These are phyloP conservation scores for Chrysanthemum lavandulifolium DNA, from an alignment of 129 eudicot species.

Conservation along the genomic window DNA sequence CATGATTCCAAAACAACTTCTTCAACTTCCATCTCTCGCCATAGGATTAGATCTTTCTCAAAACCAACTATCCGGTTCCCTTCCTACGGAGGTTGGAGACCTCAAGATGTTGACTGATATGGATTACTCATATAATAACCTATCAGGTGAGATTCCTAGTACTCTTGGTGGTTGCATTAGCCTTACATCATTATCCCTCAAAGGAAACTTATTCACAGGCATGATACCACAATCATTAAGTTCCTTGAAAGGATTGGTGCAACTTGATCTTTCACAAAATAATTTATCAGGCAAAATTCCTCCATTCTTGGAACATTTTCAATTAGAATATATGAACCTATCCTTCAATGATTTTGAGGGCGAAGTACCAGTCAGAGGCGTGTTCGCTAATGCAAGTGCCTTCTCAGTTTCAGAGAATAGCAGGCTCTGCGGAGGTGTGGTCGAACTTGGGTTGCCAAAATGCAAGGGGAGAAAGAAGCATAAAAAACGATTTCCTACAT, in stretches of 20 bases:
- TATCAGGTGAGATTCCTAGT: constrained; percentile 19
- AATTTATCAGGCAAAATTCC: constrained; percentile 39
- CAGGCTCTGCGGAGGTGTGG: constrained; percentile 40
- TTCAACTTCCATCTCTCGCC: constrained; percentile 14
- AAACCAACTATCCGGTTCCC: constrained; percentile 6
- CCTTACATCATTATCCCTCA: constrained; percentile 10
- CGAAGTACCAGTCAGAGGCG: constrained; percentile 18
- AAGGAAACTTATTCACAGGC: constrained; percentile 18
- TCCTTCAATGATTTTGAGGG: constrained; percentile 41
- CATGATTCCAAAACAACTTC: constrained; percentile 4
- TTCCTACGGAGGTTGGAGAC: constrained; percentile 16
- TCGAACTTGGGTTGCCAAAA: constrained; percentile 15
- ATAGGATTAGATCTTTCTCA: not conserved
- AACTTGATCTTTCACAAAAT: constrained; percentile 32
- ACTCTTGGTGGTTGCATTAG: constrained; percentile 23
- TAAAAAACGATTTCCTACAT: not conserved
- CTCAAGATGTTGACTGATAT: not conserved
- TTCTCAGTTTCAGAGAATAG: constrained; percentile 22
- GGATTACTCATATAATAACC: constrained; percentile 17
- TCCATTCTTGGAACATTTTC: constrained; percentile 13
- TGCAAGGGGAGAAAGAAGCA: constrained; percentile 3
- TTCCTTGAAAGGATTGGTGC: constrained; percentile 21
- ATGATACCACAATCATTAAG: constrained; percentile 8
- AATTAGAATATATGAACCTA: constrained; percentile 16
- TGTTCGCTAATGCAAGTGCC: constrained; percentile 27